Evolutionary conservation across 768 basidiomycete genomes (phyloP).

Genomic region (Imleria badia): DNA sequence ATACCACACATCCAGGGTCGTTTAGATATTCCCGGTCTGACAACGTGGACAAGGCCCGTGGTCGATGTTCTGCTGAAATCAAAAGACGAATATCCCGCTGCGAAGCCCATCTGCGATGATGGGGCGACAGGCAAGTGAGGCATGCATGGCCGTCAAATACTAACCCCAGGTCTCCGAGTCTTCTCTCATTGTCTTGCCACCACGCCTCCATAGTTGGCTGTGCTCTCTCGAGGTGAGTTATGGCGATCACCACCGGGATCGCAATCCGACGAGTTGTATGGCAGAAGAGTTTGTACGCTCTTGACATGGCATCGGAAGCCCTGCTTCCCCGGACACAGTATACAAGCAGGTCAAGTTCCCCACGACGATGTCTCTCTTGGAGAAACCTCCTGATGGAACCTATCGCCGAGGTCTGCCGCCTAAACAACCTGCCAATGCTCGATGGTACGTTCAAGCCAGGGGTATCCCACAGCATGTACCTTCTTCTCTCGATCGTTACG

Average conservation of each 20-base stretch:
- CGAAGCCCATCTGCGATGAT: constrained; percentile 20
- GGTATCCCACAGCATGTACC: constrained; percentile 33
- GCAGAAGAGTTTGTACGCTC: constrained; percentile 27
- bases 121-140: constrained; percentile 17
- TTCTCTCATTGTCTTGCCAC: constrained; percentile 30
- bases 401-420: background rate
- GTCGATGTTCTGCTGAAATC: constrained; percentile 9
- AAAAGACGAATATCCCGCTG: constrained; percentile 15
- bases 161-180: constrained; percentile 18
- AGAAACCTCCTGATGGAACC: constrained; percentile 32
- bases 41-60: background rate
- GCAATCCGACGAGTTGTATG: constrained; percentile 31
- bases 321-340: constrained; percentile 22
- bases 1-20: constrained; percentile 14
- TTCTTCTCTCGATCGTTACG: constrained; percentile 14
- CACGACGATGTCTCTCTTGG: constrained; percentile 19
- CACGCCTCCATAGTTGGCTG: constrained; percentile 33
- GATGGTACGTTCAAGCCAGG: constrained; percentile 26
- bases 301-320: constrained; percentile 9
- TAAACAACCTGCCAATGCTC: constrained; percentile 4
- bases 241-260: constrained; percentile 37
- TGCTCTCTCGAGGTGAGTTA: constrained; percentile 39
- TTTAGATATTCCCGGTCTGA: constrained; percentile 10
- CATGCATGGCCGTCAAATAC: constrained; percentile 31
- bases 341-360: constrained; percentile 25